Base-by-base conservation (phyloP, 345 rosid species). In the Aquilaria malaccensis region DNA sequence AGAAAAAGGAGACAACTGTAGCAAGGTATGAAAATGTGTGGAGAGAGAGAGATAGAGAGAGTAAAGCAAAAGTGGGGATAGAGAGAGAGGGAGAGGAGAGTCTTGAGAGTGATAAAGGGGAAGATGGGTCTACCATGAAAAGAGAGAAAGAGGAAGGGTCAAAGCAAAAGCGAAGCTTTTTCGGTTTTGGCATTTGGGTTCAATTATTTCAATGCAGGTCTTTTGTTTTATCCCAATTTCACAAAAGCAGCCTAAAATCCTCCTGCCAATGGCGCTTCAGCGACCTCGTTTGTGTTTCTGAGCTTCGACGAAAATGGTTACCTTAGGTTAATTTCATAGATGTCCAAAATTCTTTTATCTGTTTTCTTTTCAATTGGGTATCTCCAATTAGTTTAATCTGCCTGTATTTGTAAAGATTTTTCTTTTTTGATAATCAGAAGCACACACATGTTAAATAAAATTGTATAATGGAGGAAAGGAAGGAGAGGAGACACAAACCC, bases 91-190 rank as follows among this genome's bases (percentile, higher is more conserved):
- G 60, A 9, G 46, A 30, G 66, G 13, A 37, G 22, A 11, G 45
- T 22, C 37, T 10, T 43, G 32, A 29, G 62, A 30, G 3, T 29
- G 56, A 56, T 29, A 45, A 37, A 62, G 33, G 61, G 29, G 52
- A 0, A 33, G 30, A 50, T 69, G 76, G 85, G 85, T 76, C 83
- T 73, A 80, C 79, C 70, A 75, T 70, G 77, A 56, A 78, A 74
- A 68, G 74, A 65, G 56, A 64, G 65, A 72, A 47, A 58, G 51
- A 45, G 31, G 67, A 59, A 61, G 77, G 76, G 86, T 76, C 92
- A 81, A 81, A 82, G 76, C 57, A 69, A 69, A 72, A 75, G 81
- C 50, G 57, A 63, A 33, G 60, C 64, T 56, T 59, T 45, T 60
- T 59, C 48, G 62, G 12, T 57, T 37, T 49, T 15, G 33, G 37